Base-by-base conservation (phyloP, 768 basidiomycete genomes). In the Phaffia tasmanica region DNA sequence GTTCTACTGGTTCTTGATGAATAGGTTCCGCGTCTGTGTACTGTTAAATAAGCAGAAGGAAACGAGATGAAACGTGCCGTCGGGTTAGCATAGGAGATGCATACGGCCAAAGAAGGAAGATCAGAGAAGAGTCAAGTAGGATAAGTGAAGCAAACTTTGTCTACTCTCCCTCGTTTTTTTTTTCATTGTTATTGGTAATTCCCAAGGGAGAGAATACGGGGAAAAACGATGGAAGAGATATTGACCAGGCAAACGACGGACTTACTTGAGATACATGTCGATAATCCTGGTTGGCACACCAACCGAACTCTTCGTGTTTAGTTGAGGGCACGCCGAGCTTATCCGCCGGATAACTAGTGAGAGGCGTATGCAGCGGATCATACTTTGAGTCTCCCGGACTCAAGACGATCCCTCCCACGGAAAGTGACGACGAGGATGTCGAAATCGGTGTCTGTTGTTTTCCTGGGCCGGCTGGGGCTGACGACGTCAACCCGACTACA, bases 261-360 rank as follows among this genome's bases (percentile, higher is more conserved):
- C 80, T 78, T 74, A 89, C 85, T 69, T 83, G 79, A 0, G 86
- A 86, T 16, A 79, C 81, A 71, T 83, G 81, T n/a, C 90, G 81
- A 74, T 83, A 88, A 29, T 79, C 79, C 69, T 87, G 83, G 72
- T 90, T 85, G 29, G 83, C 84, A 73, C 88, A 91, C 76, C 91
- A 89, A 0, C 93, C 93, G 74, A 93, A 97, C 78, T 97, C 93
- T 29, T 87, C 82, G 78, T 98, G 77, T 70, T 72, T 75, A 61
- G 74, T 70, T 0, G 72, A 25, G 1, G 67, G 67, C 19, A 61
- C 58, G 42, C 67, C 67, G 27, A 54, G 23, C 49, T 49, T 29
- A 46, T 69, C 54, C 15, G 46, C 50, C 30, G 67, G 63, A 23
- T 69, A 69, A 7, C 57, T 9, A 2, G 25, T 18, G 30, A 35